Conservation (phyloP, 352 stramenopile genomes). For the Phytophthora gonapodyides region DNA sequence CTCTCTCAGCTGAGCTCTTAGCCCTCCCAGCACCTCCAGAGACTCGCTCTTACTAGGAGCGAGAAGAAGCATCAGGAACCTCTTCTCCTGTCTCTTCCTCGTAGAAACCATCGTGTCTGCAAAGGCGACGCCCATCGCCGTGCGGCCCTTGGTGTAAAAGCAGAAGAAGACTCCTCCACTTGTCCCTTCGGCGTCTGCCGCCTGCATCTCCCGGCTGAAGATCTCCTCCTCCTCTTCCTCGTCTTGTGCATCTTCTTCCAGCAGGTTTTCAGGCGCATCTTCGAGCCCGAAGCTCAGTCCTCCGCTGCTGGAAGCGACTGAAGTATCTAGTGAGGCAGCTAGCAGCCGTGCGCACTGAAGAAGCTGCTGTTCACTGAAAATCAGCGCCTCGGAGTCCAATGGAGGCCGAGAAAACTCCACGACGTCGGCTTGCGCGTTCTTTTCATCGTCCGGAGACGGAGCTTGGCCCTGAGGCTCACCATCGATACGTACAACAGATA, state of each 20-base stretch:
- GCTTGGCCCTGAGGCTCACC: background rate
- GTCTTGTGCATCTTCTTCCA: constrained; percentile 27
- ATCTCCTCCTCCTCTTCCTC: constrained; percentile 72
- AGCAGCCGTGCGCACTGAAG: constrained; percentile 19
- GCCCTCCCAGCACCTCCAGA: constrained; percentile 34
- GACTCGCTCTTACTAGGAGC: constrained; percentile 15
- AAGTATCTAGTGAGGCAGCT: background rate
- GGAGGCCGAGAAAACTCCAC: constrained; percentile 24
- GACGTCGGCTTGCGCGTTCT: background rate
- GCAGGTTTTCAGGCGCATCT: constrained; percentile 20
- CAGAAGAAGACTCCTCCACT: constrained; percentile 55
- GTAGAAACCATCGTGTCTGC: constrained; percentile 43
- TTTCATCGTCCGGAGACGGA: constrained; percentile 6
- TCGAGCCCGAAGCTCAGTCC: constrained; percentile 25
- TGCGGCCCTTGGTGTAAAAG: constrained; percentile 27
- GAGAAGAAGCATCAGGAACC: constrained; percentile 51
- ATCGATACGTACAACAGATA: constrained; percentile 28
- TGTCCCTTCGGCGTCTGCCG: constrained; percentile 24
- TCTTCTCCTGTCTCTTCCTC: constrained; percentile 49
- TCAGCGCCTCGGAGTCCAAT: constrained; percentile 22
- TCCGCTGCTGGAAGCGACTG: constrained; percentile 1
- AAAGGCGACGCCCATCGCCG: constrained; percentile 55
- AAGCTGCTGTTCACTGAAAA: constrained; percentile 22
- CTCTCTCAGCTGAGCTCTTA: constrained; percentile 44
- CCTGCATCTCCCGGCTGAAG: constrained; percentile 69